Percentiles rank a stretch among this genome's conserved stretches.
phyloP scores from a whole-genome alignment of 2,329 filamentous ascomycete species.

The Cryphonectria parasitica region DNA sequence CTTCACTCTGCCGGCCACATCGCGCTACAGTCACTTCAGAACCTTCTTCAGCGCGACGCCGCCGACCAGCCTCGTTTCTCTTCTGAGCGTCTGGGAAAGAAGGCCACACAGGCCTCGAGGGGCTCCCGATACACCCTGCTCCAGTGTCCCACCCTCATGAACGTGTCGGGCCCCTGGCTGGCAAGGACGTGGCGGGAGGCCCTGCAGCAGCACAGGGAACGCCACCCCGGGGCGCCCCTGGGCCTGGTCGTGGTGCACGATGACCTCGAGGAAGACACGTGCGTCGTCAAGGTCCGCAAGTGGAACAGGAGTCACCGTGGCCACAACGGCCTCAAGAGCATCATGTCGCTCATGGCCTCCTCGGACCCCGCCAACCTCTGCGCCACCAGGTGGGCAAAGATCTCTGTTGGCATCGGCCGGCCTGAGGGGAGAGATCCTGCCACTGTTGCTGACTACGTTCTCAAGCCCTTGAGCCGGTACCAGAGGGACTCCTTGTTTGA shows the following conservation, averaged over 20 bases:
- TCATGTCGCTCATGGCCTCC: conserved; percentile 54
- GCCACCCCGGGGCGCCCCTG: conserved; percentile 33
- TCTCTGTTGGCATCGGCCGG: conserved; percentile 87
- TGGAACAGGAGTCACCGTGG: conserved; percentile 69
- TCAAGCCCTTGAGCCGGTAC: conserved; percentile 64
- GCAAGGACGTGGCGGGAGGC: conserved; percentile 66
- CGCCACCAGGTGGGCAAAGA: conserved; percentile 55
- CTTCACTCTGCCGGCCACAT: conserved; percentile 88
- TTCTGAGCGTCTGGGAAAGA: conserved; percentile 50
- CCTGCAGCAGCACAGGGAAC: conserved; percentile 41
- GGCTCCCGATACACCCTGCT: conserved; percentile 66
- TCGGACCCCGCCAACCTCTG: conserved; percentile 39
- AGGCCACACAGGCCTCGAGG: conserved; percentile 53
- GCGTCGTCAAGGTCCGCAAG: conserved; percentile 65
- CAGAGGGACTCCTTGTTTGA: conserved; percentile 57
- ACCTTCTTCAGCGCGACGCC: conserved; percentile 44
- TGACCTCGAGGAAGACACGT: conserved; percentile 76
- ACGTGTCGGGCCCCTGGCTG: conserved; percentile 75
- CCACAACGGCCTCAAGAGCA: conserved; percentile 76
- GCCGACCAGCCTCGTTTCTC: conserved; percentile 53
- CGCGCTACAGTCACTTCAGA: conserved; percentile 66
- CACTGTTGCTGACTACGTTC: conserved; percentile 77
- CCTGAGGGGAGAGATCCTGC: conserved; percentile 68
- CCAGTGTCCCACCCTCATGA: conserved; percentile 82
- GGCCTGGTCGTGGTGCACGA: conserved; percentile 83